A percentile compares a stretch with the other conserved stretches of the same genome.
phyloP scores from a whole-genome alignment of 176 grass and related monocot species.

The Panicum miliaceum region DNA sequence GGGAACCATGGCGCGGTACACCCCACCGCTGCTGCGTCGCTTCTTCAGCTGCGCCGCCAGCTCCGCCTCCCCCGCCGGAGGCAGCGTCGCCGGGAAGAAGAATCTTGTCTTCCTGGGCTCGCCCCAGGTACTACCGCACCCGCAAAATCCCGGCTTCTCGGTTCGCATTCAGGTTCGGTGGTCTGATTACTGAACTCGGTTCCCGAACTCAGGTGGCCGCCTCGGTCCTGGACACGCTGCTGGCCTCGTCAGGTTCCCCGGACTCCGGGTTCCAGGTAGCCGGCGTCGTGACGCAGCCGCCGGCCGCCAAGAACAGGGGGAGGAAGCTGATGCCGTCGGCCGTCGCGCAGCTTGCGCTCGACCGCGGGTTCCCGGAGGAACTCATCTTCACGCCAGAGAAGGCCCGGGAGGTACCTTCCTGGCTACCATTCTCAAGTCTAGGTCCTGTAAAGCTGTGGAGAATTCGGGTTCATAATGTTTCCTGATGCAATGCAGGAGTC shows the following conservation, averaged over 20 bases:
- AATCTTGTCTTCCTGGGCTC: constrained; percentile 79
- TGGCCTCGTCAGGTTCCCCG: constrained; percentile 55
- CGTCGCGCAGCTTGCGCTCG: constrained; percentile 71
- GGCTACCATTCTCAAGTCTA: background rate
- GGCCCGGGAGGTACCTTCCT: constrained; percentile 55
- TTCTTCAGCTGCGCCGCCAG: constrained; percentile 48
- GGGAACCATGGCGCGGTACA: constrained; percentile 43
- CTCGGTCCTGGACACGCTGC: constrained; percentile 70
- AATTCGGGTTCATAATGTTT: constrained; percentile 2
- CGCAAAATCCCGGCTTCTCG: constrained; percentile 7
- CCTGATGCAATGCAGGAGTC: constrained; percentile 59
- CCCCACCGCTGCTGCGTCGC: constrained; percentile 57
- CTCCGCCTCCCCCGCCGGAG: constrained; percentile 16
- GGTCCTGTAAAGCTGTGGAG: background rate
- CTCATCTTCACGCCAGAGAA: constrained; percentile 80
- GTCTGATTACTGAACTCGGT: constrained; percentile 17
- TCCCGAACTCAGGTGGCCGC: constrained; percentile 59
- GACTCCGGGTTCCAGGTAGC: constrained; percentile 67
- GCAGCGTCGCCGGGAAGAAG: constrained; percentile 40
- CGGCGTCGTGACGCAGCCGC: constrained; percentile 80
- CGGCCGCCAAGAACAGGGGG: constrained; percentile 62
- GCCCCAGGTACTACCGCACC: constrained; percentile 49
- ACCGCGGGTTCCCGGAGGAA: constrained; percentile 66
- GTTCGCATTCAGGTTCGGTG: background rate
- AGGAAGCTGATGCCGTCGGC: constrained; percentile 78